phyloP scores from a whole-genome alignment of 2,329 filamentous ascomycete species.

The Pseudophaeomoniella oleicola region DNA sequence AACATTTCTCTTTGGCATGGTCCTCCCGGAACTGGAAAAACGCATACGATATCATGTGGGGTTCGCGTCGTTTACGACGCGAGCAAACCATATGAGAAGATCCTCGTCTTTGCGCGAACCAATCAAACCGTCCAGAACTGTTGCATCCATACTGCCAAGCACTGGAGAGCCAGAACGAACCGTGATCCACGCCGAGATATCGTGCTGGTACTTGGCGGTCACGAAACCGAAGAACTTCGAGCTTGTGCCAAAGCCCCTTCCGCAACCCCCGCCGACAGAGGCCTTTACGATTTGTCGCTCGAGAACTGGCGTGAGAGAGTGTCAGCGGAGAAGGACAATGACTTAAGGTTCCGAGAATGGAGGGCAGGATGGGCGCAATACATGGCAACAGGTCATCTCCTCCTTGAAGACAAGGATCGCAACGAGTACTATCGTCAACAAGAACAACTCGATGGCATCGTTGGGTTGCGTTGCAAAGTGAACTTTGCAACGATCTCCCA shows the following conservation, averaged over 20 bases:
- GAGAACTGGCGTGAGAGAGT: too few relatives aligned
- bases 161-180: background rate
- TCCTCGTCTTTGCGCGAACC: background rate
- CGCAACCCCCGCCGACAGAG: too few relatives aligned
- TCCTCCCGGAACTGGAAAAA: constrained; percentile 91
- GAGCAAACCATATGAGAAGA: background rate
- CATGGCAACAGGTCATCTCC: too few relatives aligned
- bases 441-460: background rate
- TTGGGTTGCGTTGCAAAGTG: background rate
- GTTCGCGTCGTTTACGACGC: background rate
- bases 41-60: constrained; percentile 48
- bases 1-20: constrained; percentile 67
- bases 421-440: background rate
- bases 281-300: too few relatives aligned
- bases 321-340: too few relatives aligned
- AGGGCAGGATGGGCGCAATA: too few relatives aligned
- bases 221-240: too few relatives aligned
- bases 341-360: too few relatives aligned
- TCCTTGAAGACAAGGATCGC: background rate
- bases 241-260: too few relatives aligned
- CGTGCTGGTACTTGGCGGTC: background rate
- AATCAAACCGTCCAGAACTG: background rate
- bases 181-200: background rate
- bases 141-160: background rate
- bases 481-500: background rate